These are phyloP conservation scores for Cyclotella baltica DNA, from an alignment of 108 stramenopile genomes.

Conservation along the genomic window DNA sequence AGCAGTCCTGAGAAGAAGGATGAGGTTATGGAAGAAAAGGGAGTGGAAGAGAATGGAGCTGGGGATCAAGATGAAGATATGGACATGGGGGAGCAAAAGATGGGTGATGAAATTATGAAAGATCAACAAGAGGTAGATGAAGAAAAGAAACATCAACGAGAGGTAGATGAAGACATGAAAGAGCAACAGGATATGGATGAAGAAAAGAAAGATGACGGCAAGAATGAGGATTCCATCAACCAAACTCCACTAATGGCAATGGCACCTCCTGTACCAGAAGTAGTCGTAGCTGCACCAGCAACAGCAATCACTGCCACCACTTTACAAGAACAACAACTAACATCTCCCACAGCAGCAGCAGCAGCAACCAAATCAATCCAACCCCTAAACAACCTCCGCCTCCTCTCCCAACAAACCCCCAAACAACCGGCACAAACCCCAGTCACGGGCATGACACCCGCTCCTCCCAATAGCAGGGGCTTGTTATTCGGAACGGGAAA, in stretches of 20 bases:
- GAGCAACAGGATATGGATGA: too few species aligned
- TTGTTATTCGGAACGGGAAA: conserved; percentile 36
- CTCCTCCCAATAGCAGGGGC: conserved; percentile 37
- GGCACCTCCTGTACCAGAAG: background rate
- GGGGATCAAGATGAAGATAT: conserved; percentile 1
- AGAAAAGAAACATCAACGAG: background rate
- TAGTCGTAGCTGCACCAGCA: background rate
- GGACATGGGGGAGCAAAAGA: background rate
- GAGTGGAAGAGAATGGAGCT: background rate
- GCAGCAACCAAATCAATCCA: conserved; percentile 1
- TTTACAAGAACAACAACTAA: background rate
- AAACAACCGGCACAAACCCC: conserved; percentile 1
- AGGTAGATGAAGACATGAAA: background rate
- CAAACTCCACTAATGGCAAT: too few species aligned
- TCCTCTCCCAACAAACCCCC: conserved; percentile 52
- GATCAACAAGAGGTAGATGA: conserved; percentile 6
- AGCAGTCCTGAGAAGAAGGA: background rate
- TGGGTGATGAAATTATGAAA: background rate
- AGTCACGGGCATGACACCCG: background rate
- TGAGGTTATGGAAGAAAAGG: background rate
- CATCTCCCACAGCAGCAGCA: background rate
- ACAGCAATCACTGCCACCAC: background rate
- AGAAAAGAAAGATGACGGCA: background rate
- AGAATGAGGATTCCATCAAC: background rate
- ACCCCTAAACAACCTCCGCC: conserved; percentile 24